Base-by-base conservation (phyloP, 352 stramenopile species). In the Phytophthora pini region DNA sequence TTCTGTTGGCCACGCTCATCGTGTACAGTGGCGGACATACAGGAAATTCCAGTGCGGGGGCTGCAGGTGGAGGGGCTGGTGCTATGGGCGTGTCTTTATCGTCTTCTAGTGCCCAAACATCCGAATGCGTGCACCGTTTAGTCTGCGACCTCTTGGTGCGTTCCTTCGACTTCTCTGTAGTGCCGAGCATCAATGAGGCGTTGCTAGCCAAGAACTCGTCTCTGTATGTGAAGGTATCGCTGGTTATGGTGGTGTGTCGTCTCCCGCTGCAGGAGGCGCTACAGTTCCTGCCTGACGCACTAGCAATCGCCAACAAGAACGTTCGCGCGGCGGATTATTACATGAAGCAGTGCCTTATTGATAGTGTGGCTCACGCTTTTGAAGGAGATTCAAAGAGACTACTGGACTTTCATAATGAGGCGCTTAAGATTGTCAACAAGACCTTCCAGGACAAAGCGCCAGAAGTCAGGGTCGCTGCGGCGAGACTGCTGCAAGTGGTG, bases 291-390 rank as follows among this genome's bases (percentile, higher is more conserved):
- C 62, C 74, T 0, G 88, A 96, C 41, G 79, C 77, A 22, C 56
- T 95, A n/a, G 65, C 68, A n/a, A 72, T 95, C 49, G 71, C 80
- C 27, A 84, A 74, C 56, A 87, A 86, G 45, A 76, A 71, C 46
- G 64, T 91, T 26, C 81, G 83, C 31, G 52, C 76, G 2, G 82
- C 79, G 15, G 88, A 96, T 62, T 90, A 88, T 45, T 95, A 89
- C 60, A 72, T 95, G 61, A 91, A 91, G 53, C 87, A 94, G 61
- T 81, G 74, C 38, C 68, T 96, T 7, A 55, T 96, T 13, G 83
- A 92, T 52, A 88, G 76, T 54, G 60, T 92, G 31, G 64, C 76
- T n/a, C 76, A 84, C 38, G 76, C 87, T 26, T 66, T 96, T 2
- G 65, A 76, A 38, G 67, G 64, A 29, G 77, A 82, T 26, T 70